Evolutionary conservation across 2,329 filamentous ascomycete species (phyloP).

Genomic region (Chaetomiaceae sp.): DNA sequence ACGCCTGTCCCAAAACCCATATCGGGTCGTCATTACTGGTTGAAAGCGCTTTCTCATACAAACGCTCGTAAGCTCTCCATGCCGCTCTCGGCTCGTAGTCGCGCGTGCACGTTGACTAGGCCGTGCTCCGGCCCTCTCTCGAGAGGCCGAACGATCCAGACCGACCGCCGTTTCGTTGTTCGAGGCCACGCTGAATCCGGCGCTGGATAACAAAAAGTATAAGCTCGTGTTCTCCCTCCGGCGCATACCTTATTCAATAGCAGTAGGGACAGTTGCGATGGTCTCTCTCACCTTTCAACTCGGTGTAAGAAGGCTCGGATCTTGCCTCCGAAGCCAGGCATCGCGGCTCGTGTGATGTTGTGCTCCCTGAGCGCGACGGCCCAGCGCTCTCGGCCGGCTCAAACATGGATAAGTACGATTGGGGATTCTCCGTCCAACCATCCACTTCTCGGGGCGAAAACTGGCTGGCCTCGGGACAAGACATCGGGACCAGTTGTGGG

Average conservation of each 20-base stretch:
- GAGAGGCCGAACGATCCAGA: conserved; percentile 28
- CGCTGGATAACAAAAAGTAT: neutral
- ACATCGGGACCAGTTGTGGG: conserved; percentile 19
- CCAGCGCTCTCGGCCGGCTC: conserved; percentile 11
- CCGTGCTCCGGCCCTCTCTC: conserved; percentile 23
- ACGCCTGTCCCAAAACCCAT: too few species aligned
- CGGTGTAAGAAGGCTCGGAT: too few species aligned
- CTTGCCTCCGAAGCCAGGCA: too few species aligned
- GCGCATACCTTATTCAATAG: neutral
- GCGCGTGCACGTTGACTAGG: conserved; percentile 23
- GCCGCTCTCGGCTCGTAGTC: conserved; percentile 21
- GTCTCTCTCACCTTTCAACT: too few species aligned
- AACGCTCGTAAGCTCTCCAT: conserved; percentile 23
- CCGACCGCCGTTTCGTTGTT: conserved; percentile 20
- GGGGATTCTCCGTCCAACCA: conserved; percentile 23
- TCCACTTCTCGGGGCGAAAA: conserved; percentile 15
- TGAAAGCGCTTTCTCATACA: conserved; percentile 11
- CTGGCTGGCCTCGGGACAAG: conserved; percentile 15
- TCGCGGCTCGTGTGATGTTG: neutral
- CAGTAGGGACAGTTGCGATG: too few species aligned
- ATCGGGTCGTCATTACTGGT: neutral
- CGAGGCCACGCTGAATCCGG: neutral
- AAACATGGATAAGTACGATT: conserved; percentile 26
- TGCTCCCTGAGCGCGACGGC: neutral
- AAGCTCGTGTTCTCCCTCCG: neutral